Evolutionary conservation across 352 stramenopile genomes (phyloP).

Genomic region (Phytopythium kandeliae): DNA sequence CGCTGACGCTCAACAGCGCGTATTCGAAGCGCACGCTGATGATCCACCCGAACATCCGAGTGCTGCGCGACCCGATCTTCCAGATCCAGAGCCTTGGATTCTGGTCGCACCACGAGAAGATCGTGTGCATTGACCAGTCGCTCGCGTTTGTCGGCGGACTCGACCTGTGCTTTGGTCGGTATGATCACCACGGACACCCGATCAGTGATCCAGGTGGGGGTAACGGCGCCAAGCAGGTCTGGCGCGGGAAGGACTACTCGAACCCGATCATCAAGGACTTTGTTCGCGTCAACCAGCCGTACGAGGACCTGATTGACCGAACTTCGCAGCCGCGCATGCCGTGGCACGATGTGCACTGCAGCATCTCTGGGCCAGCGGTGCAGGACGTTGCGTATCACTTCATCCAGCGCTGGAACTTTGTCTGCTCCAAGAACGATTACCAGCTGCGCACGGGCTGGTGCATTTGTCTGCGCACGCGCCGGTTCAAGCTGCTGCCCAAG

Average conservation of each 20-base stretch:
- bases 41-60: constrained; percentile 83
- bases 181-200: constrained; percentile 72
- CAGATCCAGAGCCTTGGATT: constrained; percentile 88
- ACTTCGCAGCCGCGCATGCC: constrained; percentile 75
- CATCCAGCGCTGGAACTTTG: constrained; percentile 91
- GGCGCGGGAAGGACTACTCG: constrained; percentile 85
- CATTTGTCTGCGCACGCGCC: constrained; percentile 76
- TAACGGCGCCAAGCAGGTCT: constrained; percentile 46
- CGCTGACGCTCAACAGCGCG: constrained; percentile 84
- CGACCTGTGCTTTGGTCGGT: constrained; percentile 88
- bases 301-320: constrained; percentile 82
- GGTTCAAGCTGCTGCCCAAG: constrained; percentile 82
- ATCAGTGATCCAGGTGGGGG: constrained; percentile 61
- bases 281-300: constrained; percentile 78
- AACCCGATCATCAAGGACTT: constrained; percentile 90
- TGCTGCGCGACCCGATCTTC: constrained; percentile 88
- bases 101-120: constrained; percentile 93
- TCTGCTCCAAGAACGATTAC: constrained; percentile 86
- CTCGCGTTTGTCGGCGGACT: constrained; percentile 79
- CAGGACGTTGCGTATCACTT: constrained; percentile 88
- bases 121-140: constrained; percentile 88
- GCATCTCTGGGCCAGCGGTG: constrained; percentile 69
- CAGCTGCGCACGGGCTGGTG: constrained; percentile 82
- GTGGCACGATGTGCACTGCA: constrained; percentile 88
- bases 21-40: constrained; percentile 81